Base-by-base conservation (phyloP, 306 rosid species). In the Lagenaria siceraria region DNA sequence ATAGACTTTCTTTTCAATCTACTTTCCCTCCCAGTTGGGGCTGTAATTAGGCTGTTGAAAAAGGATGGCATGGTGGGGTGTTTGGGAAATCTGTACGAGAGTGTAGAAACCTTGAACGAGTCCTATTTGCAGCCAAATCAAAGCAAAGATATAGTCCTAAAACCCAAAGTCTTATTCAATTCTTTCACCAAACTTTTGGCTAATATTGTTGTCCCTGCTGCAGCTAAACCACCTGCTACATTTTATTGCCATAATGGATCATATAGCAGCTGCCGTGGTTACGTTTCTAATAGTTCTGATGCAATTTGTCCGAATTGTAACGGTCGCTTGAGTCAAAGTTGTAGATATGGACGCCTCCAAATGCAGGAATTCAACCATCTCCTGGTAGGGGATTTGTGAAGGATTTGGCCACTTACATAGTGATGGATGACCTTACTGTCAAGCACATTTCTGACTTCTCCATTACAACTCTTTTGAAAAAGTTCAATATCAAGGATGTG, bases 81-180 rank as follows among this genome's bases (percentile, higher is more conserved):
- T 31, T 10, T 89, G 6, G 89, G 81, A 3, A 89, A 87, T 42
- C 77, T 89, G 3, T 89, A 89, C 10, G 21, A 79, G 0, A 89
- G 91, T 63, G 76, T 89, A 0, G 89, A 87, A 59, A 78, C 62
- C 3, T 77, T 89, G 0, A 68, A 12, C n/a, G 64, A 87, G 1
- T 42, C 77, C 8, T 92, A 83, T 78, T 56, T 91, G 29, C 78
- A 70, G 10, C 75, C 86, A 19, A 19, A 78, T n/a, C 58, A 10
- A 6, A 15, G 17, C 19, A 89, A 74, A 12, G 85, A 87, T 19
- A 14, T 33, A 0, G 22, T 84, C 2, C 62, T 89, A 25, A 80
- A 81, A 2, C 90, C 88, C 3, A 29, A 61, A 14, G 10, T 61
- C 11, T 14, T 6, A 29, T 61, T 61, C 68, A 61, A 27, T 29